Evolutionary conservation across 2,329 filamentous ascomycete genomes (phyloP).

Genomic region (Scytalidium lignicola): DNA sequence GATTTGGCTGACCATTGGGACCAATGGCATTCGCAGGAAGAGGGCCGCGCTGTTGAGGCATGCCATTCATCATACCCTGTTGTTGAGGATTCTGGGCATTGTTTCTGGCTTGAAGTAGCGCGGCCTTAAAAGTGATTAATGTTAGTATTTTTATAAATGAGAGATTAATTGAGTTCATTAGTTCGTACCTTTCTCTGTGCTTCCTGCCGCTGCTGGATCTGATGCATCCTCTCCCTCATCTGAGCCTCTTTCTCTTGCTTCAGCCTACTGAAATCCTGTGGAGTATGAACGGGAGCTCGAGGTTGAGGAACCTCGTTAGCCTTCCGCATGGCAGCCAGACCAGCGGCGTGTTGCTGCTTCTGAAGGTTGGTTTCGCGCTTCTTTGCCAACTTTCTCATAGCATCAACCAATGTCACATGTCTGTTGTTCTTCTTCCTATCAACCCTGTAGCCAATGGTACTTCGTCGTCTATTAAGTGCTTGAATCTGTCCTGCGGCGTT

Average conservation of each 20-base stretch:
- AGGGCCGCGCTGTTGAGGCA: conserved; percentile 14
- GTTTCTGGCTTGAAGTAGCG: conserved; percentile 17
- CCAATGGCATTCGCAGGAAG: conserved; percentile 17
- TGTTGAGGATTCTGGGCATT: conserved; percentile 17
- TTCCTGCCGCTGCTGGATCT: conserved; percentile 33
- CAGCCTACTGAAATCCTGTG: conserved; percentile 83
- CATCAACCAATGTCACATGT: conserved; percentile 83
- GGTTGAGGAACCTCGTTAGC: conserved; percentile 61
- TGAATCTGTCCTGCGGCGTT: conserved; percentile 40
- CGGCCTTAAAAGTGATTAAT: conserved; percentile 34
- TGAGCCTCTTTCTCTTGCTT: conserved; percentile 81
- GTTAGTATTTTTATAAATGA: conserved; percentile 19
- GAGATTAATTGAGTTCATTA: conserved; percentile 19
- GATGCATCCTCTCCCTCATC: conserved; percentile 53
- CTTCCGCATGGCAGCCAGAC: conserved; percentile 77
- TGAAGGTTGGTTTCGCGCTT: conserved; percentile 81
- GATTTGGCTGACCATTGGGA: conserved; percentile 4
- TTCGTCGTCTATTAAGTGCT: conserved; percentile 55
- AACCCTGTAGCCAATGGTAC: conserved; percentile 76
- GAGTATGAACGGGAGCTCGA: conserved; percentile 51
- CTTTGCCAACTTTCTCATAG: conserved; percentile 92
- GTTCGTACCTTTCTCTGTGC: conserved; percentile 47
- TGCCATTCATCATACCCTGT: conserved; percentile 16
- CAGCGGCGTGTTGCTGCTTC: conserved; percentile 79
- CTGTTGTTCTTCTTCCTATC: conserved; percentile 82